Percentiles rank a stretch among this genome's conserved stretches.
Conservation (phyloP, 345 rosid species). For the Hibiscus syriacus region DNA sequence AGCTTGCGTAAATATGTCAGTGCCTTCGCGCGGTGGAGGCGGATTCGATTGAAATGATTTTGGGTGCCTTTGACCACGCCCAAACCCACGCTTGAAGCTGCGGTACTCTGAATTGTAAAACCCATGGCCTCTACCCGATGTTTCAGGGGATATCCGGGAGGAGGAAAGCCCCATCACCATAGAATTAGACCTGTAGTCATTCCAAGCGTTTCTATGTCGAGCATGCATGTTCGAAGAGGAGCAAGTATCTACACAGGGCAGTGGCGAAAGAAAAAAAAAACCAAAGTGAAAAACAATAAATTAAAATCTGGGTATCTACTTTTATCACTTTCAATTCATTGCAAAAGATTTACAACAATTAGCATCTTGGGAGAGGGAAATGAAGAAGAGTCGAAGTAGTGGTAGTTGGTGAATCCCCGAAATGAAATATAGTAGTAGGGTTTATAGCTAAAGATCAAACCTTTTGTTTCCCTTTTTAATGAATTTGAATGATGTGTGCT, state of each 20-base stretch:
- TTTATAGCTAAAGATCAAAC: neutral
- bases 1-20: slow-evolving; percentile 74
- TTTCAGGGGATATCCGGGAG: slow-evolving; percentile 52
- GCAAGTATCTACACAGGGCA: neutral
- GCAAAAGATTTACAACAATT: neutral
- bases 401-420: neutral
- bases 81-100: slow-evolving; percentile 68
- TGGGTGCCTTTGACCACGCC: slow-evolving; percentile 64
- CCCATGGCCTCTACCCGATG: slow-evolving; percentile 68
- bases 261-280: neutral
- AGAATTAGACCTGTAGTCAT: slow-evolving; percentile 72
- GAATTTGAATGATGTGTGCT: neutral
- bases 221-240: slow-evolving; percentile 56
- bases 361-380: neutral
- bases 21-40: slow-evolving; percentile 38
- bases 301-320: neutral
- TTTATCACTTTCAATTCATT: neutral
- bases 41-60: slow-evolving; percentile 54
- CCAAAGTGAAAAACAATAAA: neutral
- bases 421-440: neutral
- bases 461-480: neutral
- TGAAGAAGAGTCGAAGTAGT: neutral
- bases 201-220: slow-evolving; percentile 82
- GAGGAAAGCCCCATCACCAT: slow-evolving; percentile 59
- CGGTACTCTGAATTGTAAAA: slow-evolving; percentile 66